These are phyloP conservation scores for Coemansia sp. DNA, from an alignment of 192 early-diverging fungal genomes.

Conservation along the genomic window DNA sequence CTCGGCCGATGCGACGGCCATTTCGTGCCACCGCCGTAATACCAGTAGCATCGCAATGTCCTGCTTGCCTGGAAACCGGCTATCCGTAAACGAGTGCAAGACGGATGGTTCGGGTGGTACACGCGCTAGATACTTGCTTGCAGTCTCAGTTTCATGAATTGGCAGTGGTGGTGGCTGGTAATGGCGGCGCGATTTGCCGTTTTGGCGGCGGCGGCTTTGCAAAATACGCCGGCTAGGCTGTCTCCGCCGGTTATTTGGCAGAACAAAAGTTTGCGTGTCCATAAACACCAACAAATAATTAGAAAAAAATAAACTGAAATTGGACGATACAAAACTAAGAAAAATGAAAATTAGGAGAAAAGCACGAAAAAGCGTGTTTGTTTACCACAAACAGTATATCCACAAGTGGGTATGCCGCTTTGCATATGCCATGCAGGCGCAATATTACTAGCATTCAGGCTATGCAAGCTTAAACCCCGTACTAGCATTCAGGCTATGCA, in stretches of 20 bases:
- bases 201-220: background rate
- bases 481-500: background rate
- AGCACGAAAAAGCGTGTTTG: background rate
- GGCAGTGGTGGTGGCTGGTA: slow-evolving; percentile 10
- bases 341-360: background rate
- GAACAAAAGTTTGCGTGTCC: background rate
- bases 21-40: slow-evolving; percentile 32
- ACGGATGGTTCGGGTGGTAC: background rate
- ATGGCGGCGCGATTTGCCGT: slow-evolving; percentile 2
- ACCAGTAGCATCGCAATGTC: slow-evolving; percentile 25
- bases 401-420: background rate
- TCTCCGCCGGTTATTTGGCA: background rate
- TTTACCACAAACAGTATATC: background rate
- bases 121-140: background rate
- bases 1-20: slow-evolving; percentile 16
- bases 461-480: background rate
- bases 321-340: background rate
- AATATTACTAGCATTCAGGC: too few species aligned
- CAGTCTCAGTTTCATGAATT: background rate
- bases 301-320: background rate
- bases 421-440: too few species aligned
- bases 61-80: slow-evolving; percentile 25
- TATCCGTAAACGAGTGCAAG: slow-evolving; percentile 19
- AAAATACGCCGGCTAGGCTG: background rate
- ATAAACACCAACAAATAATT: slow-evolving; percentile 6